phyloP scores from a whole-genome alignment of 306 rosid genomes.

The Sicyos edulis region DNA sequence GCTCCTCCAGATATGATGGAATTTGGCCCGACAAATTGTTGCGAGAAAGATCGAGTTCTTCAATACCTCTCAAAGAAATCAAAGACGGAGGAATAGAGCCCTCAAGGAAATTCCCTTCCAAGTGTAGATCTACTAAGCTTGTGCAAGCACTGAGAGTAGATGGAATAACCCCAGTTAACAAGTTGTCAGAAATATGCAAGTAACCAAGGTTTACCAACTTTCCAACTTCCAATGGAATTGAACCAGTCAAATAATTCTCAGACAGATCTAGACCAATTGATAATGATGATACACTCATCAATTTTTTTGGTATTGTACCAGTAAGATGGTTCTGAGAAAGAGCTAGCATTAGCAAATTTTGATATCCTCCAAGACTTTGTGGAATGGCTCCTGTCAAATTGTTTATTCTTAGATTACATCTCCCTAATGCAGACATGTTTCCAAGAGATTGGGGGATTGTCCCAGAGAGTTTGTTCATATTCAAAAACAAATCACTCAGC shows the following conservation, averaged over 20 bases:
- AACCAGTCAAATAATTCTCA: conserved; percentile 22
- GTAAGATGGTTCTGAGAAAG: conserved; percentile 22
- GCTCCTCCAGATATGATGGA: conserved; percentile 10
- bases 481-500: neutral
- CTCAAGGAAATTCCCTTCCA: conserved; percentile 20
- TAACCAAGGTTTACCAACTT: conserved; percentile 1
- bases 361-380: neutral
- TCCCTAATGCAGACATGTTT: neutral
- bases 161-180: conserved; percentile 24
- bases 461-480: conserved; percentile 14
- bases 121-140: conserved; percentile 10
- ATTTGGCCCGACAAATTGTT: conserved; percentile 24
- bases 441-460: conserved; percentile 27
- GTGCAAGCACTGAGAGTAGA: conserved; percentile 13
- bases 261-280: conserved; percentile 18
- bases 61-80: conserved; percentile 19
- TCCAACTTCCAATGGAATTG: conserved; percentile 23
- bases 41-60: conserved; percentile 22
- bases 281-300: conserved; percentile 19
- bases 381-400: conserved; percentile 25
- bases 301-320: conserved; percentile 24
- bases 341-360: neutral
- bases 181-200: conserved; percentile 25
- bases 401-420: neutral
- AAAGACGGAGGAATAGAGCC: conserved; percentile 23